Evolutionary conservation across 2,329 filamentous ascomycete species (phyloP), one percentile per base, ranked within the genome.

Genomic region (Apiospora phragmitis): DNA sequence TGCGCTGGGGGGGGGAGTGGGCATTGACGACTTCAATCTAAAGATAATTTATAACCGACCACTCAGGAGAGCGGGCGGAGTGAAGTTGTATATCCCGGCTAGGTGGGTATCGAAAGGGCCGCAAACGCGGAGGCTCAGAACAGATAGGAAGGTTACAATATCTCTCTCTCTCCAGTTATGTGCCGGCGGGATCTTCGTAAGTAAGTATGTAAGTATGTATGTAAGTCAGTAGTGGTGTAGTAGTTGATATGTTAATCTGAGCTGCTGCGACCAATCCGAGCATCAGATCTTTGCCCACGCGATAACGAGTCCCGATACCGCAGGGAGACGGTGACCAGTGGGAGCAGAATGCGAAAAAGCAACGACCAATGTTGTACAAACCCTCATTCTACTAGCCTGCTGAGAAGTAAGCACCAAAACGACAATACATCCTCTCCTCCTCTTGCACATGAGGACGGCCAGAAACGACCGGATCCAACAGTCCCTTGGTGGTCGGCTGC

Each of bases 61-160:
- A 62, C 9, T 62, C 55, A 62, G 32, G 55, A 35, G 32, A 24
- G 32, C 55, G 7, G 55, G 55, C 55, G 32, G 55, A 38, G 55
- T n/a, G 55, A 62, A 62, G 18, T 62, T 35, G 32, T 35, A 62
- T 38, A 62, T 62, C 55, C 55, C 55, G 55, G 18, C 55, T 62
- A 9, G 32, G 55, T 62, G 55, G 55, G 55, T 62, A 62, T 62
- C 55, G 29, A 62, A 62, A 62, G 55, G 55, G 55, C 55, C 55
- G 55, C 32, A 62, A 62, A 62, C 29, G 21, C 55, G 55, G 55
- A 62, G 55, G 65, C 65, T 32, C 65, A 47, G 26, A 24, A 21
- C 41, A 67, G 65, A 67, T 67, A 67, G 65, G 65, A 67, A 67
- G 65, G 65, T 67, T 21, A 45, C 65, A 67, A 32, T 67, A 42